phyloP scores from a whole-genome alignment of 2,329 filamentous ascomycete species.

The Aspergillus aculeatus region DNA sequence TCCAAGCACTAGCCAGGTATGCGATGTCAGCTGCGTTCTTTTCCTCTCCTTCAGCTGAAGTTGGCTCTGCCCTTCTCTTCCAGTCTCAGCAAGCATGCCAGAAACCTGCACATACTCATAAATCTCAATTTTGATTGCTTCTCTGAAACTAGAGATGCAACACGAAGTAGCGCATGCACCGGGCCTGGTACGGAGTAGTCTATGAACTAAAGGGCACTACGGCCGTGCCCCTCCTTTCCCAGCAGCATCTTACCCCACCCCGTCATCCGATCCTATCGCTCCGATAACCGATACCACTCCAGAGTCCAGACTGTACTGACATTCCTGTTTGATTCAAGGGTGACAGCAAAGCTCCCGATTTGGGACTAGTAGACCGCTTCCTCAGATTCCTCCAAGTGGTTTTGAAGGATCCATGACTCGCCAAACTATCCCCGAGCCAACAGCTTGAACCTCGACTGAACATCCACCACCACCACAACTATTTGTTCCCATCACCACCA shows the following conservation, averaged over 20 bases:
- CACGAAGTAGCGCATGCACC: too few species aligned
- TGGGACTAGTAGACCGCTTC: neutral
- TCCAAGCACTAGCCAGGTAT: too few species aligned
- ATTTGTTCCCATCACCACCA: too few species aligned
- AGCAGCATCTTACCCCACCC: neutral
- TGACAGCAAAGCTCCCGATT: neutral
- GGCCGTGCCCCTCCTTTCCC: neutral
- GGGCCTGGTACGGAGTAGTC: too few species aligned
- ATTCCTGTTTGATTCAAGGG: too few species aligned
- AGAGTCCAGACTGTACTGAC: neutral
- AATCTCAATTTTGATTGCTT: constrained; percentile 6
- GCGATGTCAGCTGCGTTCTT: neutral
- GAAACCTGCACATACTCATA: neutral
- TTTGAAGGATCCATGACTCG: neutral
- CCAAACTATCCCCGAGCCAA: neutral
- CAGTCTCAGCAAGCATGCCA: too few species aligned
- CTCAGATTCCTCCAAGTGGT: neutral
- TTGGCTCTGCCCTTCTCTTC: neutral
- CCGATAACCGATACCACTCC: too few species aligned
- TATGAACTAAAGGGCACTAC: neutral
- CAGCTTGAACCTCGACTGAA: neutral
- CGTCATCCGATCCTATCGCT: neutral
- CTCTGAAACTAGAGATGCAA: neutral
- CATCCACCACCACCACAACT: neutral
- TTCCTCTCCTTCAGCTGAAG: constrained; percentile 1